Base-by-base conservation (phyloP, 352 stramenopile species). In the Globisporangium splendens region DNA sequence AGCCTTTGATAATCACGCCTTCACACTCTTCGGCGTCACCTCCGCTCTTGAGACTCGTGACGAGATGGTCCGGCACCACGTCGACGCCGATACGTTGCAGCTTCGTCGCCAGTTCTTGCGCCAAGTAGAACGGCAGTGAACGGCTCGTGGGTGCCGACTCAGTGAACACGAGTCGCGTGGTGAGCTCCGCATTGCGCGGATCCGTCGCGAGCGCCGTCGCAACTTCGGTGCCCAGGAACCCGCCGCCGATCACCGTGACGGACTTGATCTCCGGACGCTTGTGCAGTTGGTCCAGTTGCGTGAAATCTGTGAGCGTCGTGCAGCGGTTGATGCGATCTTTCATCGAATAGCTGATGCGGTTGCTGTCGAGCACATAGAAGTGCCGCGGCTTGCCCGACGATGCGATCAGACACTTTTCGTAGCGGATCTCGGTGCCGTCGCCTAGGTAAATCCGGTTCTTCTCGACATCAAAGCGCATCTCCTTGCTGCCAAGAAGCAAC, bases 141-240 rank as follows among this genome's bases (percentile, higher is more conserved):
- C 86, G 79, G 18, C 72, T 78, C 2, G 52, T 73, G 0, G 74
- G 79, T 7, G 67, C 63, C 2, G 69, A 69, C 58, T 87, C 77
- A 13, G 86, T 75, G 42, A 86, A 88, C 42, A 80, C 68, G 12
- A 91, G 57, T 41, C 75, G 73, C 5, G 70, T 86, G 55, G 75
- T 65, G 1, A 88, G 33, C 18, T 77, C 63, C 10, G 63, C 50
- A 35, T 88, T 83, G 8, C 80, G 73, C 2, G 68, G 69, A 46
- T 91, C 79, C 6, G 83, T 89, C 8, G 80, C 83, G 17, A 93
- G 57, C 3, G 83, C 79, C n/a, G 74, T 75, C 8, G 83, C 83
- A 18, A 98, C 72, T 61, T 97, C 90, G 0, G 88, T 96, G 48
- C 90, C 91, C 6, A 98, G 66, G 61, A 97, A 97, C 1, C 91